Conservation (phyloP, 176 grass and related monocot genomes). For the Pharus latifolius region DNA sequence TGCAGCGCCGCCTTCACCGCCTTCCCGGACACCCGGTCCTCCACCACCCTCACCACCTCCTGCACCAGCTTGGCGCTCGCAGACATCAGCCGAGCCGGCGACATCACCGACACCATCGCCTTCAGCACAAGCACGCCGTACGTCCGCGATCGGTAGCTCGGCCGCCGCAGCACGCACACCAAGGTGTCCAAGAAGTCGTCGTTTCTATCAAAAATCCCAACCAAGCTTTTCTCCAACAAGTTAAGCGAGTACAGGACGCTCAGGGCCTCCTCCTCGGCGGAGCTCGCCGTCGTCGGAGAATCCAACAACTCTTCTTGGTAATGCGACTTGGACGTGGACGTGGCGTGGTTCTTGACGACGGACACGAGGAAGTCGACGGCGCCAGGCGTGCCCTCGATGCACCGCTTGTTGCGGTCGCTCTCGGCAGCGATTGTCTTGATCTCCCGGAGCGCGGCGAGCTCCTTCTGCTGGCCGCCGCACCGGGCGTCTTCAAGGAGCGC, state of each 20-base stretch:
- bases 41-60: slow-evolving; percentile 37
- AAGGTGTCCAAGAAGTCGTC: slow-evolving; percentile 23
- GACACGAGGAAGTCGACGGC: slow-evolving; percentile 38
- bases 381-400: slow-evolving; percentile 25
- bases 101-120: slow-evolving; percentile 9
- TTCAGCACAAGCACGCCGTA: slow-evolving; percentile 42
- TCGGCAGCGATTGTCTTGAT: slow-evolving; percentile 38
- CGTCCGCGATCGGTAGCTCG: slow-evolving; percentile 47
- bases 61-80: slow-evolving; percentile 19
- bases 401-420: slow-evolving; percentile 51
- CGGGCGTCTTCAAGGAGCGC: slow-evolving; percentile 29
- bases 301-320: neutral
- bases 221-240: slow-evolving; percentile 22
- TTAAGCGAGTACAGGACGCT: slow-evolving; percentile 43
- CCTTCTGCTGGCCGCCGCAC: neutral
- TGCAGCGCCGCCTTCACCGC: slow-evolving; percentile 52
- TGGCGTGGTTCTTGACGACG: neutral
- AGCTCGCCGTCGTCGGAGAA: slow-evolving; percentile 15
- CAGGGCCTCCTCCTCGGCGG: slow-evolving; percentile 44
- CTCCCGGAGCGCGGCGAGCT: slow-evolving; percentile 26
- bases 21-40: slow-evolving; percentile 40
- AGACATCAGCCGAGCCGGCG: slow-evolving; percentile 5
- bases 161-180: slow-evolving; percentile 19
- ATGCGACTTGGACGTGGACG: neutral
- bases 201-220: slow-evolving; percentile 10